Conservation (phyloP, 1,284 basidiomycete genomes). For the Somion occarium region DNA sequence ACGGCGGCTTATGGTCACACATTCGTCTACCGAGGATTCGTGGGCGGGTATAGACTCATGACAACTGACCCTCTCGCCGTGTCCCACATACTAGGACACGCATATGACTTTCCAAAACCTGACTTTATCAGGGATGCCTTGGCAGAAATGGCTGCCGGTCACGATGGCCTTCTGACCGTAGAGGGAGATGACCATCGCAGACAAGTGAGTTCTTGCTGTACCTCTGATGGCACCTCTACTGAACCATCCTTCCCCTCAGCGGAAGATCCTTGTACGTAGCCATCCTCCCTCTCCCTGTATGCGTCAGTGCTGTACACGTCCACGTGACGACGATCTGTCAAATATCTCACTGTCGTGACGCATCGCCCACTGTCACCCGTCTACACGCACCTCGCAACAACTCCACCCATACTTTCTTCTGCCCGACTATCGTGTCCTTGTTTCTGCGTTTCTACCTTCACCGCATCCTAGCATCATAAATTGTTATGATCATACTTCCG, state of each 20-base stretch:
- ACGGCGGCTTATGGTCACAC: conserved; percentile 42
- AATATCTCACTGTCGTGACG: not conserved
- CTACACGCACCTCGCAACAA: conserved; percentile 44
- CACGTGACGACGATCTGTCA: conserved; percentile 1
- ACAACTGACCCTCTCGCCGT: conserved; percentile 59
- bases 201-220: conserved; percentile 39
- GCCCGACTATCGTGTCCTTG: too few species aligned
- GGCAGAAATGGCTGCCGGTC: conserved; percentile 46
- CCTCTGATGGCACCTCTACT: not conserved
- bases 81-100: conserved; percentile 52
- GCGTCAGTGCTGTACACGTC: conserved; percentile 3
- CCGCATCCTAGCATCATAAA: too few species aligned
- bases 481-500: too few species aligned
- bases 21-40: conserved; percentile 53
- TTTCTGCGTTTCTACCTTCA: conserved; percentile 32
- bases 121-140: conserved; percentile 54
- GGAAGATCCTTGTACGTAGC: conserved; percentile 35
- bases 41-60: conserved; percentile 49
- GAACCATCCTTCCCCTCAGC: conserved; percentile 22
- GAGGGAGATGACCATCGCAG: conserved; percentile 49
- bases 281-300: not conserved
- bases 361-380: not conserved
- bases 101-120: conserved; percentile 66
- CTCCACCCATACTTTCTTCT: too few species aligned
- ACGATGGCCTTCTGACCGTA: conserved; percentile 43